Conservation (phyloP, 2,329 filamentous ascomycete genomes). For the Scleromitrula shiraiana region DNA sequence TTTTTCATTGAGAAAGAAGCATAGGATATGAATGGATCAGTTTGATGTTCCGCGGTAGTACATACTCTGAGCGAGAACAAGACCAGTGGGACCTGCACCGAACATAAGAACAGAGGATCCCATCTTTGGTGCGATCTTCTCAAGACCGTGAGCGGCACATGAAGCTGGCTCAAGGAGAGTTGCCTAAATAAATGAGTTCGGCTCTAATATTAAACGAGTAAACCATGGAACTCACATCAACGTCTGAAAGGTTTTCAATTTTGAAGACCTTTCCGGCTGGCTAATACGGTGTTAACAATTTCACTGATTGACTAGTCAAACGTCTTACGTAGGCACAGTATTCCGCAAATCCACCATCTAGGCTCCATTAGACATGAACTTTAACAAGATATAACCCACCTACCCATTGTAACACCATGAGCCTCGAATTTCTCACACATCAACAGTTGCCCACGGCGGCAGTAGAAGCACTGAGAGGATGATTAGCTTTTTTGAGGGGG, state of each 20-base stretch:
- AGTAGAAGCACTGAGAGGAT: conserved; percentile 53
- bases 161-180: conserved; percentile 64
- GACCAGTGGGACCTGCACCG: conserved; percentile 58
- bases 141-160: conserved; percentile 62
- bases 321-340: conserved; percentile 46
- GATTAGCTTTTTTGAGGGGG: too few species aligned
- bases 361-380: conserved; percentile 8
- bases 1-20: background rate
- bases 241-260: conserved; percentile 55
- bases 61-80: conserved; percentile 34
- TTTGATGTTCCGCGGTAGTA: background rate
- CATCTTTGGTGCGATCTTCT: conserved; percentile 59
- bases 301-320: background rate
- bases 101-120: conserved; percentile 59
- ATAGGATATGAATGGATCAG: background rate
- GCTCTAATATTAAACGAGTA: background rate
- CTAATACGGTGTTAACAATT: conserved; percentile 13
- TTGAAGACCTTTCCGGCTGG: conserved; percentile 51
- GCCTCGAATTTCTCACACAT: conserved; percentile 52
- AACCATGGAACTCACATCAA: conserved; percentile 36
- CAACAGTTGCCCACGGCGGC: conserved; percentile 57
- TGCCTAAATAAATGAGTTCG: conserved; percentile 31
- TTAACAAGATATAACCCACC: background rate
- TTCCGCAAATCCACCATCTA: conserved; percentile 63
- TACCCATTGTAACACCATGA: conserved; percentile 43